Evolutionary conservation across 2,329 filamentous ascomycete species (phyloP), one percentile per base, ranked within the genome.

Genomic region (Fusarium compactum): DNA sequence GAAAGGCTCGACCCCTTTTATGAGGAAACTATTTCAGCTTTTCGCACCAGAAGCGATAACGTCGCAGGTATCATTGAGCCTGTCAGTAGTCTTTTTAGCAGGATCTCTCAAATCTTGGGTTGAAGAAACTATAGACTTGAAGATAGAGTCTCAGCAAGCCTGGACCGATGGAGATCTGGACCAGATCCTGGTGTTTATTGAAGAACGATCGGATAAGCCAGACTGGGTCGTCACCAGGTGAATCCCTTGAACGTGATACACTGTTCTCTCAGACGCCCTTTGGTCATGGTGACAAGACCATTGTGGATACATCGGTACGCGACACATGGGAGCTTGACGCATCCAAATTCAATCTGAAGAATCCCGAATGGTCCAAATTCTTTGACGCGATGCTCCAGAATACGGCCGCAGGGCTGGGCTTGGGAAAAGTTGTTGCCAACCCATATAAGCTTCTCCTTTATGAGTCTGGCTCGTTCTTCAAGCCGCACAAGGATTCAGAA

Each of bases 381-480:
- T 41, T 58, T 22, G 27, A 46, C 11, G 16, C 18, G 16, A 32
- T 63, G 3, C 38, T 61, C 12, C 22, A 10, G 9, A 22, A 47
- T 30, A 48, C 48, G 6, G 56, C 48, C 4, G 22, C n/a, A 25
- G 40, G 44, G 14, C 64, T 71, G 15, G 51, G 67, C 14, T 41
- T 65, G 1, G 10, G 20, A 32, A 16, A 44, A 2, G 34, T 63
- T 15, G 20, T 18, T 30, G 60, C 34, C n/a, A 57, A 46, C 11
- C 64, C 64, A 3, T 52, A 69, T 29, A 71, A 66, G 25, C 30
- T 71, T 32, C 20, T 65, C 2, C 69, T 68, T 14, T 60, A 61
- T 34, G 67, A 69, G 9, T 61, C 45, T 15, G 69, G 67, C 9
- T 62, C 69, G 10, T 71, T 69, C 55, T 58, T 68, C 15, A 60